phyloP scores from a whole-genome alignment of 345 rosid genomes.

The Linum usitatissimum region DNA sequence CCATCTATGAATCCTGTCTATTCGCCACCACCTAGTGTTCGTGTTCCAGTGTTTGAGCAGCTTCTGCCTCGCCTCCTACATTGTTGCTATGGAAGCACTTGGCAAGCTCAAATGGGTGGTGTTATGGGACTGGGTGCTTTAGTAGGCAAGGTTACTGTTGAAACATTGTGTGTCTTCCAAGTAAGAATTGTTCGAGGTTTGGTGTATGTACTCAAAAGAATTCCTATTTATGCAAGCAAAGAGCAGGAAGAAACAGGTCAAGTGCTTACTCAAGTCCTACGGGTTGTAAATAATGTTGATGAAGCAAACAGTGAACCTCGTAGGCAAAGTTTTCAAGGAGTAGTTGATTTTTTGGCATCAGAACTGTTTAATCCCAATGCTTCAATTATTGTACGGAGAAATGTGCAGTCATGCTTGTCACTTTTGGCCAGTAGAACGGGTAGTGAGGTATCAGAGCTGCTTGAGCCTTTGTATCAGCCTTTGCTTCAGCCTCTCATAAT shows the following conservation, averaged over 20 bases:
- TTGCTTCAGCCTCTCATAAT: conserved; percentile 82
- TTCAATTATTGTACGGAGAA: conserved; percentile 77
- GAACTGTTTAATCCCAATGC: conserved; percentile 89
- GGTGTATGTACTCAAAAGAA: conserved; percentile 84
- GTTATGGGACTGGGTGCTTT: conserved; percentile 96
- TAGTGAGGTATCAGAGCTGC: conserved; percentile 94
- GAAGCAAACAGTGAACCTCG: conserved; percentile 93
- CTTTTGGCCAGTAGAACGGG: conserved; percentile 97
- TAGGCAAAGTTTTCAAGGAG: conserved; percentile 87
- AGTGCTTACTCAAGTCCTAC: conserved; percentile 95
- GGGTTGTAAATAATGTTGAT: conserved; percentile 92
- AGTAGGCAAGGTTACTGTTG: conserved; percentile 97
- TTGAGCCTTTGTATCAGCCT: conserved; percentile 77
- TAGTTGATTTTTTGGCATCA: conserved; percentile 82
- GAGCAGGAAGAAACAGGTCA: conserved; percentile 99
- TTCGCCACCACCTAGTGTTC: conserved; percentile 88
- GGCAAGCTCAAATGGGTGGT: conserved; percentile 99
- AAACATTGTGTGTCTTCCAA: conserved; percentile 79
- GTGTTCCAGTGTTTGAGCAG: conserved; percentile 91
- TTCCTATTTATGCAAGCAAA: conserved; percentile 83
- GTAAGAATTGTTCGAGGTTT: conserved; percentile 76
- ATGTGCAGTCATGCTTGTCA: conserved; percentile 91
- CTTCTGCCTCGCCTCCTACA: conserved; percentile 94
- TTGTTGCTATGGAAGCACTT: conserved; percentile 92
- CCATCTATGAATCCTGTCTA: conserved; percentile 98